phyloP scores from a whole-genome alignment of 2,329 filamentous ascomycete species.

The Helotiales sp. region DNA sequence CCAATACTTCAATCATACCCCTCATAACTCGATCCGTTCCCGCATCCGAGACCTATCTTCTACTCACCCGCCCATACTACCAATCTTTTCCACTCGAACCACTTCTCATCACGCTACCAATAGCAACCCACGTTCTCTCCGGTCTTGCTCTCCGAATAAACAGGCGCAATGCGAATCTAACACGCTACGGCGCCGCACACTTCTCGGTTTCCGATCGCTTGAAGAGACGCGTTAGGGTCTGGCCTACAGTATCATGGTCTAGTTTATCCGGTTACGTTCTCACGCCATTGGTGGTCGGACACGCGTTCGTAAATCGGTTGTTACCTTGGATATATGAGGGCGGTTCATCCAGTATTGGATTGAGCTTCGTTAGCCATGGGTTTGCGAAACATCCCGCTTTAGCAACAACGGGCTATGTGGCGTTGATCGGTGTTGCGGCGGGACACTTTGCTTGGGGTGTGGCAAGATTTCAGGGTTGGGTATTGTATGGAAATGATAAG shows the following conservation, averaged over 20 bases:
- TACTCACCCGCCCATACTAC: slow-evolving; percentile 90
- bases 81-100: slow-evolving; percentile 81
- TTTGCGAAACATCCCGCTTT: slow-evolving; percentile 70
- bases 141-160: slow-evolving; percentile 77
- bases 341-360: slow-evolving; percentile 80
- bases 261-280: slow-evolving; percentile 73
- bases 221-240: slow-evolving; percentile 35
- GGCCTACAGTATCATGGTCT: slow-evolving; percentile 69
- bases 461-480: slow-evolving; percentile 75
- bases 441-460: slow-evolving; percentile 84
- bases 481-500: slow-evolving; percentile 56
- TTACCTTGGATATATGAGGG: slow-evolving; percentile 77
- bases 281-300: slow-evolving; percentile 63
- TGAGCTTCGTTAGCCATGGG: slow-evolving; percentile 82
- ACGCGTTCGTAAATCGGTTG: slow-evolving; percentile 74
- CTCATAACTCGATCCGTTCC: slow-evolving; percentile 71
- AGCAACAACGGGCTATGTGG: slow-evolving; percentile 68
- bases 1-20: slow-evolving; percentile 80
- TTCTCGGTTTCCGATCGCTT: slow-evolving; percentile 45
- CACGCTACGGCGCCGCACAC: slow-evolving; percentile 72
- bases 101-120: slow-evolving; percentile 72
- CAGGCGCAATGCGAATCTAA: slow-evolving; percentile 68
- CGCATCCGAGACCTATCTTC: slow-evolving; percentile 79
- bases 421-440: slow-evolving; percentile 65
- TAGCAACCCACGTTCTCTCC: slow-evolving; percentile 73